A percentile compares a stretch with the other conserved stretches of the same genome.
phyloP scores from a whole-genome alignment of 768 basidiomycete species.

The Strobilomyces dryophilus region DNA sequence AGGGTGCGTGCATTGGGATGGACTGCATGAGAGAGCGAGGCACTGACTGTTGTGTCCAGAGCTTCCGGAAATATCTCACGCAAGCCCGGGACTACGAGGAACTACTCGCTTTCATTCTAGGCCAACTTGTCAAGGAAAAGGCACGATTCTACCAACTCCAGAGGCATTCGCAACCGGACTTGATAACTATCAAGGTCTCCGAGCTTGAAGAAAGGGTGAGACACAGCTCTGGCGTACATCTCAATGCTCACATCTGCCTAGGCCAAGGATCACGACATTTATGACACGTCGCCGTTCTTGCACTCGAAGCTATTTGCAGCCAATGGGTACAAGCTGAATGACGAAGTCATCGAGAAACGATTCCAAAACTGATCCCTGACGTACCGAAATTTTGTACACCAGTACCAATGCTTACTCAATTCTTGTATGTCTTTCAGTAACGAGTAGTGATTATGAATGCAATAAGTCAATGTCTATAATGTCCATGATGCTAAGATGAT shows the following conservation, averaged over 20 bases:
- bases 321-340: conserved; percentile 82
- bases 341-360: conserved; percentile 65
- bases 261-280: conserved; percentile 98
- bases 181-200: conserved; percentile 67
- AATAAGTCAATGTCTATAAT: conserved; percentile 28
- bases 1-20: conserved; percentile 45
- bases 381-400: conserved; percentile 1
- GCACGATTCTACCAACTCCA: conserved; percentile 80
- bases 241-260: conserved; percentile 29
- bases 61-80: conserved; percentile 96
- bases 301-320: conserved; percentile 76
- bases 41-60: conserved; percentile 41
- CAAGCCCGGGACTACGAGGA: conserved; percentile 97
- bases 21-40: neutral
- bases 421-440: conserved; percentile 16
- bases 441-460: conserved; percentile 31
- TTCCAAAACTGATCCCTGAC: conserved; percentile 42
- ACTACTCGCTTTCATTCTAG: conserved; percentile 89
- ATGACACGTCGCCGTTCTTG: conserved; percentile 83
- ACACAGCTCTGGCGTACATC: conserved; percentile 4
- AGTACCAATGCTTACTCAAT: conserved; percentile 4
- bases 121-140: conserved; percentile 89
- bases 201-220: conserved; percentile 87
- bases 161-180: conserved; percentile 70
- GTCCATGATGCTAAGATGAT: conserved; percentile 18